Percentiles rank a stretch among this genome's conserved stretches.
These are phyloP conservation scores for Caryopteris hybrid DNA, from an alignment of 305 asterid genomes.

Conservation along the genomic window DNA sequence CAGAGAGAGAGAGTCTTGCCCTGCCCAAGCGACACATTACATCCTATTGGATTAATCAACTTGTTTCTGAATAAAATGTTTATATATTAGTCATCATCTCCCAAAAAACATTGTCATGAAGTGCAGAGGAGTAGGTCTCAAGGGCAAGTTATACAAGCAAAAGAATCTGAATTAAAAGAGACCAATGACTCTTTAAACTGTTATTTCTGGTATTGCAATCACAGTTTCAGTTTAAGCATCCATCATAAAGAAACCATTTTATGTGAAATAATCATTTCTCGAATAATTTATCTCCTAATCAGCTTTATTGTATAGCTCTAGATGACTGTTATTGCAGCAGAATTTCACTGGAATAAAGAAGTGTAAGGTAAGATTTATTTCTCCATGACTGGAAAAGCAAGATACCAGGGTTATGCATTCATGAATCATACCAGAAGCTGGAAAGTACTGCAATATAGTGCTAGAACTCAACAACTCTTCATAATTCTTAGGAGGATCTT, in stretches of 20 bases:
- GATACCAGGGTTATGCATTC: neutral
- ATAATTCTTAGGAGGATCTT: constrained; percentile 19
- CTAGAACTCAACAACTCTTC: constrained; percentile 21
- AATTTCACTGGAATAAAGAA: neutral
- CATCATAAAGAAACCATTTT: neutral
- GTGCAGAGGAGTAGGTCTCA: neutral
- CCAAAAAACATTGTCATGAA: neutral
- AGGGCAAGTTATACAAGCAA: neutral
- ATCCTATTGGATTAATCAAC: neutral
- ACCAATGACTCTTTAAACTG: neutral
- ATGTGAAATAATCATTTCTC: neutral
- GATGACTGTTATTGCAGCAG: neutral
- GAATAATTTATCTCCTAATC: neutral
- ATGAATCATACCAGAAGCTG: constrained; percentile 39
- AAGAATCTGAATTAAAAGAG: neutral
- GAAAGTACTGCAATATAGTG: constrained; percentile 27
- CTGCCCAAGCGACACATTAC: neutral
- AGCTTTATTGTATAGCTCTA: neutral
- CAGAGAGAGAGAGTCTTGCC: neutral
- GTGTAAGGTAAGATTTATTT: neutral
- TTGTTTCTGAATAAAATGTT: neutral
- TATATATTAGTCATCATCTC: neutral
- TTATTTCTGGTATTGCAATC: neutral
- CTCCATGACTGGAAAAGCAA: constrained; percentile 6
- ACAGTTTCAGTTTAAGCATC: neutral